Percentiles rank a stretch among this genome's conserved stretches.
phyloP scores from a whole-genome alignment of 2,329 filamentous ascomycete genomes.

The Allantophomopsis cytisporea region DNA sequence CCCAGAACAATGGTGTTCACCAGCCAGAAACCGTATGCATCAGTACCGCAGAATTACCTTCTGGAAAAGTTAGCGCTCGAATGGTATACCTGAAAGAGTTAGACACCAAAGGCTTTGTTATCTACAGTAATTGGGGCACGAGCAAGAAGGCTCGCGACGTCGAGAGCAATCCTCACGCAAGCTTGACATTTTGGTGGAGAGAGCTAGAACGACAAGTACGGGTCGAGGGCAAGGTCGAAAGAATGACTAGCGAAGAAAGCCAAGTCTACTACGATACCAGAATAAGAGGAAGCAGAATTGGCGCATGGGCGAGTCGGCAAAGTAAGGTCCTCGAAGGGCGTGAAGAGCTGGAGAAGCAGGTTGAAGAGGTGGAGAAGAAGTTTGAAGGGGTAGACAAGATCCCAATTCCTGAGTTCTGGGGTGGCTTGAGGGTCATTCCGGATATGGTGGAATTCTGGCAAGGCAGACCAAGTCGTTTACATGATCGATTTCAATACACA shows the following conservation, averaged over 20 bases:
- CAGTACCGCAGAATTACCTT: constrained; percentile 72
- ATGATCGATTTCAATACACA: constrained; percentile 85
- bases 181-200: constrained; percentile 85
- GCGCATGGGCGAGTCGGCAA: constrained; percentile 89
- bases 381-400: constrained; percentile 71
- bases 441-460: constrained; percentile 94
- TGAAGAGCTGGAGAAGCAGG: constrained; percentile 54
- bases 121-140: constrained; percentile 88
- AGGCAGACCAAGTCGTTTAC: constrained; percentile 75
- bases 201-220: constrained; percentile 78
- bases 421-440: constrained; percentile 74
- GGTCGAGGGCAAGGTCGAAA: constrained; percentile 64
- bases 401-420: constrained; percentile 85
- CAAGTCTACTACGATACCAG: constrained; percentile 53
- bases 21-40: constrained; percentile 85
- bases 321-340: constrained; percentile 63
- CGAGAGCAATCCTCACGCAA: constrained; percentile 60
- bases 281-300: constrained; percentile 70
- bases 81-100: constrained; percentile 95
- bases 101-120: constrained; percentile 67
- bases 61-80: constrained; percentile 71
- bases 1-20: constrained; percentile 40
- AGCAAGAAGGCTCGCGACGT: constrained; percentile 57
- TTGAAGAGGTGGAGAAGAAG: constrained; percentile 59
- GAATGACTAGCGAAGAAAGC: constrained; percentile 58